Conservation (phyloP, 768 basidiomycete species). For the Termitomyces sp. region DNA sequence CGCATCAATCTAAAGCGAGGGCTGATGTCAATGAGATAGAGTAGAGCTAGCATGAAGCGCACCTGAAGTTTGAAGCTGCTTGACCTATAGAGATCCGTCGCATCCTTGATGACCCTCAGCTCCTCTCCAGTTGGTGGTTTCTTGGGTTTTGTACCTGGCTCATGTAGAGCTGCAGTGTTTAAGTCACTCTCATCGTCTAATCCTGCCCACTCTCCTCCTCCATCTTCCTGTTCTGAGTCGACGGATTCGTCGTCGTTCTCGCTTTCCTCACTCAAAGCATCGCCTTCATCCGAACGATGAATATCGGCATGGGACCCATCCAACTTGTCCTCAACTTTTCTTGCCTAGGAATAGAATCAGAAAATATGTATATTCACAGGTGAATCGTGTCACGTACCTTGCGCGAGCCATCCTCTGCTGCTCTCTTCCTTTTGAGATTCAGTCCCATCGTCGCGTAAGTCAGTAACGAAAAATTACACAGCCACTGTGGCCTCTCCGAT, state of each 20-base stretch:
- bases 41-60: slow-evolving; percentile 4
- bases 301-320: background rate
- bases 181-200: slow-evolving; percentile 9
- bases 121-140: slow-evolving; percentile 68
- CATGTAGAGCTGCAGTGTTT: slow-evolving; percentile 5
- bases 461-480: slow-evolving; percentile 24
- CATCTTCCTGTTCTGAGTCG: slow-evolving; percentile 14
- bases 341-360: slow-evolving; percentile 1
- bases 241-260: slow-evolving; percentile 2
- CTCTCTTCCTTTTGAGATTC: slow-evolving; percentile 24
- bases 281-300: slow-evolving; percentile 9
- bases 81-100: slow-evolving; percentile 68
- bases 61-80: slow-evolving; percentile 85
- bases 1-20: slow-evolving; percentile 59
- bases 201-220: slow-evolving; percentile 24
- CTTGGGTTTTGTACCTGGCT: slow-evolving; percentile 25
- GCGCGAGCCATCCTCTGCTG: slow-evolving; percentile 11
- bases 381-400: slow-evolving; percentile 14
- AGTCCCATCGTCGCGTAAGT: slow-evolving; percentile 15
- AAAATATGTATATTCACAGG: background rate
- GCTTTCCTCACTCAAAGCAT: slow-evolving; percentile 1
- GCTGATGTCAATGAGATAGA: slow-evolving; percentile 1
- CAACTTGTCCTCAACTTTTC: slow-evolving; percentile 8
- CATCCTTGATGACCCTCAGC: slow-evolving; percentile 66
- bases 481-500: slow-evolving; percentile 20